These are phyloP conservation scores for Ilex paraguariensis DNA, from an alignment of 305 asterid genomes.

Conservation along the genomic window DNA sequence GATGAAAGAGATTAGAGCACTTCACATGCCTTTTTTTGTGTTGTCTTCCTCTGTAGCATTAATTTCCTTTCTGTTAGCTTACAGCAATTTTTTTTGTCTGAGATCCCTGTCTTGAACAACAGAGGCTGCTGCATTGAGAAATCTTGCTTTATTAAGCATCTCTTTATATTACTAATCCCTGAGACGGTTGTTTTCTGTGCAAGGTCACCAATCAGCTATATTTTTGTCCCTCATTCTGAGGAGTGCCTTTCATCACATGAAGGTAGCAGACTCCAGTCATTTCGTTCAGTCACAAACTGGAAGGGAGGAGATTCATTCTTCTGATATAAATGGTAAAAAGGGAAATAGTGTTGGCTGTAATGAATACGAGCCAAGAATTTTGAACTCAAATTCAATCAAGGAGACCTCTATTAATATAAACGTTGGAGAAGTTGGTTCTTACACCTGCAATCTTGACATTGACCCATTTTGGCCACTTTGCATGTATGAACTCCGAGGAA, in stretches of 20 bases:
- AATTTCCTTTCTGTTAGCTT: no score
- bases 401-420: constrained; percentile 12
- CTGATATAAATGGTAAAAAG: constrained; percentile 13
- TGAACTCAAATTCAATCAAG: constrained; percentile 11
- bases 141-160: constrained; percentile 14
- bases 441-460: constrained; percentile 28
- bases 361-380: constrained; percentile 6
- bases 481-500: constrained; percentile 49
- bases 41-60: neutral
- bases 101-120: constrained; percentile 10
- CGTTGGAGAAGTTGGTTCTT: constrained; percentile 32
- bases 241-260: constrained; percentile 29
- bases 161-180: constrained; percentile 11
- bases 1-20: no score
- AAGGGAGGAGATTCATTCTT: constrained; percentile 19
- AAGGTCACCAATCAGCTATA: constrained; percentile 20
- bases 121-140: constrained; percentile 12
- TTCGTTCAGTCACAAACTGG: constrained; percentile 13
- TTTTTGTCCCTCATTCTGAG: constrained; percentile 23
- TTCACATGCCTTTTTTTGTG: no score
- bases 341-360: constrained; percentile 6
- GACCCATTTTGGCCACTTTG: constrained; percentile 52
- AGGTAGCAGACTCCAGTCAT: constrained; percentile 16
- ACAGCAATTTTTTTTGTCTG: neutral
- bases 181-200: constrained; percentile 9